These are phyloP conservation scores for Dillenia suffruticosa DNA, from an alignment of 164 flowering plant species.

Conservation along the genomic window DNA sequence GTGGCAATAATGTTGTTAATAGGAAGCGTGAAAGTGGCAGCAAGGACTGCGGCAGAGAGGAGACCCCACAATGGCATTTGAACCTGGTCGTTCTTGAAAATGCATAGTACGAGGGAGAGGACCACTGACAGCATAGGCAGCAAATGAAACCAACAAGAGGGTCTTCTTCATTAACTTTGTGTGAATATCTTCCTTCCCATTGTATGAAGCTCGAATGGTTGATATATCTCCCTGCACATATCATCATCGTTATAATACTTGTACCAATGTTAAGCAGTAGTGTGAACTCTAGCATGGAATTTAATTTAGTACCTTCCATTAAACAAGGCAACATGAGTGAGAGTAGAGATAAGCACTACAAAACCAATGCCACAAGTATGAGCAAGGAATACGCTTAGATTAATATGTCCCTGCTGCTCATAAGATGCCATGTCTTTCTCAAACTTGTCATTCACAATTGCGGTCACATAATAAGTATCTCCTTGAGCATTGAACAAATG, in stretches of 20 bases:
- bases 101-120: slow-evolving; percentile 54
- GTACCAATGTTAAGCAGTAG: no score
- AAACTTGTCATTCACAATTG: slow-evolving; percentile 43
- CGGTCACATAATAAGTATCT: slow-evolving; percentile 24
- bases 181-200: slow-evolving; percentile 58
- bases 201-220: slow-evolving; percentile 24
- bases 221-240: slow-evolving; percentile 42
- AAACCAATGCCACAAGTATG: slow-evolving; percentile 56
- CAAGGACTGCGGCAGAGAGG: slow-evolving; percentile 53
- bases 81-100: slow-evolving; percentile 49
- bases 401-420: slow-evolving; percentile 29
- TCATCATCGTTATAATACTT: no score
- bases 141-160: slow-evolving; percentile 73
- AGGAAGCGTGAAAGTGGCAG: slow-evolving; percentile 70
- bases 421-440: slow-evolving; percentile 37
- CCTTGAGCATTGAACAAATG: slow-evolving; percentile 33
- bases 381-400: slow-evolving; percentile 48
- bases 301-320: slow-evolving; percentile 41
- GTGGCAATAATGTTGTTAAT: slow-evolving; percentile 83
- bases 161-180: slow-evolving; percentile 71
- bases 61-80: slow-evolving; percentile 96
- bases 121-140: slow-evolving; percentile 33
- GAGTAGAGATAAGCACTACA: slow-evolving; percentile 51
- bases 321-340: slow-evolving; percentile 54
- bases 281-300: no score